Conservation (phyloP, 805 yeast genomes). For the Hanseniaspora taiwanica region DNA sequence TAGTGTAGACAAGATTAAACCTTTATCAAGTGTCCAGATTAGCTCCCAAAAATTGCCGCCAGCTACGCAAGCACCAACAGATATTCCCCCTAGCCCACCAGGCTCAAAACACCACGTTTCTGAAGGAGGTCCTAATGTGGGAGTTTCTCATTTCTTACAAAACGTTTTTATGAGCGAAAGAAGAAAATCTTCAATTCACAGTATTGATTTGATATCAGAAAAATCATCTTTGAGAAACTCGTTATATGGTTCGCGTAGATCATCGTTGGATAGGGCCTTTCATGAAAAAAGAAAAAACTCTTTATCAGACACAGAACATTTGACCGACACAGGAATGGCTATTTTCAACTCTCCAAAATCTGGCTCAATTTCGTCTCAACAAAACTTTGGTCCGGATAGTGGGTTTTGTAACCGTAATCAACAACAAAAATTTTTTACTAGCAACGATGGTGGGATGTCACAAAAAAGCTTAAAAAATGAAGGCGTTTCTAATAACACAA, state of each 20-base stretch:
- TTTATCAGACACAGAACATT: neutral
- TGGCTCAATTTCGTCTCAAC: too few relatives aligned
- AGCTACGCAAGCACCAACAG: conserved; percentile 41
- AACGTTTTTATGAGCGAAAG: neutral
- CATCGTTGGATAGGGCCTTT: neutral
- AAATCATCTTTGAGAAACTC: conserved; percentile 1
- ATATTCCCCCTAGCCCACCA: conserved; percentile 23
- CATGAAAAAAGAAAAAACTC: conserved; percentile 3
- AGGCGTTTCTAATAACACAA: neutral
- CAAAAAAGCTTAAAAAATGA: neutral
- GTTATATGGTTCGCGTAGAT: neutral
- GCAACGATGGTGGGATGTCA: too few relatives aligned
- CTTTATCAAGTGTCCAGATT: conserved; percentile 15
- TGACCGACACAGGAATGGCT: neutral
- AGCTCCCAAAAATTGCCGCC: conserved; percentile 35
- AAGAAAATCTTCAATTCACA: neutral
- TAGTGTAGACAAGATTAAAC: conserved; percentile 10
- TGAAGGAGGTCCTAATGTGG: neutral
- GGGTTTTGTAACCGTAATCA: too few relatives aligned
- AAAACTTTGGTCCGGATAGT: too few relatives aligned
- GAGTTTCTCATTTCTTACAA: neutral
- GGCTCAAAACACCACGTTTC: neutral
- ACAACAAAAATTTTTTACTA: too few relatives aligned
- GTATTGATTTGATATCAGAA: conserved; percentile 1
- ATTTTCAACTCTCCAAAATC: neutral